Conservation (phyloP, 2,329 filamentous ascomycete species). For the Aureobasidium sp. region DNA sequence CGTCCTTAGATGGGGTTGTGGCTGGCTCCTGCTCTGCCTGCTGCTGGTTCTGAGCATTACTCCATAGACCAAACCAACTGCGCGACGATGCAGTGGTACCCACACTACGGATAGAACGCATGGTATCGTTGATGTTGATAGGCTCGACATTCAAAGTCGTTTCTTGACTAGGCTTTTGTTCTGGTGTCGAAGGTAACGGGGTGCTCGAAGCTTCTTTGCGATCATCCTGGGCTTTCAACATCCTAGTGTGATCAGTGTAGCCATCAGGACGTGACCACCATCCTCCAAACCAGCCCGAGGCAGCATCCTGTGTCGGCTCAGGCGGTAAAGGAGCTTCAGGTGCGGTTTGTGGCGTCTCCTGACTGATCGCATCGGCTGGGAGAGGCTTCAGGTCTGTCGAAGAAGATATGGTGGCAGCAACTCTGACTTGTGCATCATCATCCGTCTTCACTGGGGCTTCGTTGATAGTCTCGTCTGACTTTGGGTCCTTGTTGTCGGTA, state of each 20-base stretch:
- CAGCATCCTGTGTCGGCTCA: slow-evolving; percentile 27
- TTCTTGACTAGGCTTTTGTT: slow-evolving; percentile 14
- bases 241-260: slow-evolving; percentile 31
- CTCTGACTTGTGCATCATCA: slow-evolving; percentile 20
- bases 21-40: slow-evolving; percentile 20
- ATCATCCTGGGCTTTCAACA: slow-evolving; percentile 24
- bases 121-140: slow-evolving; percentile 8
- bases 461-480: not conserved
- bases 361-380: not conserved
- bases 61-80: slow-evolving; percentile 45
- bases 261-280: slow-evolving; percentile 46
- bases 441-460: slow-evolving; percentile 17
- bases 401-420: not conserved
- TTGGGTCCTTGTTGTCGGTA: slow-evolving; percentile 15
- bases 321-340: slow-evolving; percentile 34
- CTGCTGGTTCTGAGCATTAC: slow-evolving; percentile 37
- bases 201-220: slow-evolving; percentile 33
- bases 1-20: not conserved
- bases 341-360: not conserved
- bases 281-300: slow-evolving; percentile 30
- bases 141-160: not conserved
- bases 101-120: not conserved
- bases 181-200: slow-evolving; percentile 31
- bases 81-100: slow-evolving; percentile 18
- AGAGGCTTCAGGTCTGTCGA: not conserved